Evolutionary conservation across 1,139 yeast genomes (phyloP), one percentile per base, ranked within the genome.

Genomic region (Scheffersomyces insectosa): DNA sequence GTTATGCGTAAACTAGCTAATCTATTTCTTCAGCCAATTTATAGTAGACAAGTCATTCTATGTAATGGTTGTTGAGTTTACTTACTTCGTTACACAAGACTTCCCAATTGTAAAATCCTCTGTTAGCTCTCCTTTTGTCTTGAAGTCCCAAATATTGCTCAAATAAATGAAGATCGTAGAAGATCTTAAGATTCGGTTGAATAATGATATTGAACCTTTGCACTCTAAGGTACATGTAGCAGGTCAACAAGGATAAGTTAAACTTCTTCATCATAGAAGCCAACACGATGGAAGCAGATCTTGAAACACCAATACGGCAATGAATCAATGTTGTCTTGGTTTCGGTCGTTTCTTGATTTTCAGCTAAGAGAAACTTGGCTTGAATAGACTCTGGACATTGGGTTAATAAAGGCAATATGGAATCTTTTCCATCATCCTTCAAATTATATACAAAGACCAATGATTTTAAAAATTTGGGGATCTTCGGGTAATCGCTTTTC

Each of bases 231-330:
- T 75, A 85, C 56, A 89, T 66, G 58, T 89, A 90, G 3, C 96
- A 91, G 40, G 85, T 75, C 12, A 90, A 77, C 34, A 90, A 65
- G 37, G 83, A 82, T 46, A 88, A 72, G 27, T 79, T 70, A 45
- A 82, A 68, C 41, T 88, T 68, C 51, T 82, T 84, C 96, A 90
- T 89, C 45, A 88, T 85, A 57, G 88, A 91, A 3, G 97, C 97
- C 50, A 90, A 88, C 52, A 95, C 86, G 33, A 91, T 86, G 0
- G 96, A 83, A 0, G 97, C 97, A 16, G 95, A 85, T 43, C 97
- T 71, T 0, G 96, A 88, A 4, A 90, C 97, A 1, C 97, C 97
- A 43, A 88, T 95, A 57, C 89, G 83, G 60, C 97, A 90, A 60
- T 90, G 97, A 13, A 88, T 89, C 42, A 90, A 67, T 0, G 88